Evolutionary conservation across 495 filamentous ascomycete species (phyloP), one percentile per base, ranked within the genome.

Genomic region (Lophiotrema nucula): DNA sequence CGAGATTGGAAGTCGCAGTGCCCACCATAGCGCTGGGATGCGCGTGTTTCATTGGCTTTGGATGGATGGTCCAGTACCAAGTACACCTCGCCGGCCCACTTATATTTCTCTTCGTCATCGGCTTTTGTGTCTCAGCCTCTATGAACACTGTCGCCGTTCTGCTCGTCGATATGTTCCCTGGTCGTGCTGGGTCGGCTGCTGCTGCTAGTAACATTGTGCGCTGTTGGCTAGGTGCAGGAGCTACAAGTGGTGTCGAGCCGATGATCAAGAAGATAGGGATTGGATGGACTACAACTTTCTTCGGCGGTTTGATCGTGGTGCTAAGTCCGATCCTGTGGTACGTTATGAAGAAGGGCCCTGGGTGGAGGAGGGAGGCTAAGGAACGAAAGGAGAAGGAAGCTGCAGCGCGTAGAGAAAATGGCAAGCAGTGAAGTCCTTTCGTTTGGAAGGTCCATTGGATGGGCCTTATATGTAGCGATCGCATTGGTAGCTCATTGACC

Each of bases 271-370:
- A 24, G 2, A 51, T 71, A 27, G 65, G 61, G 3, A 39, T 54
- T 38, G 71, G 71, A n/a, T 73, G 71, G 71, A 64, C 57, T 18
- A 71, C 69, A 48, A 72, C 70, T 1, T 37, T 64, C 24, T n/a
- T n/a, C n/a, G n/a, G n/a, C n/a, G n/a, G n/a, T n/a, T n/a, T n/a
- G n/a, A n/a, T n/a, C n/a, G n/a, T n/a, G n/a, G n/a, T n/a, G n/a
- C n/a, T n/a, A n/a, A n/a, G n/a, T n/a, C n/a, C n/a, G n/a, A n/a
- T n/a, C n/a, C n/a, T n/a, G n/a, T n/a, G n/a, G n/a, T n/a, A n/a
- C n/a, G n/a, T n/a, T n/a, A n/a, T n/a, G n/a, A n/a, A n/a, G n/a
- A n/a, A n/a, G n/a, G n/a, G n/a, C n/a, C n/a, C n/a, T n/a, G n/a
- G n/a, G n/a, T n/a, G n/a, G n/a, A n/a, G n/a, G n/a, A n/a, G n/a